Evolutionary conservation across 352 stramenopile species (phyloP).

Genomic region (Pythium apleroticum): DNA sequence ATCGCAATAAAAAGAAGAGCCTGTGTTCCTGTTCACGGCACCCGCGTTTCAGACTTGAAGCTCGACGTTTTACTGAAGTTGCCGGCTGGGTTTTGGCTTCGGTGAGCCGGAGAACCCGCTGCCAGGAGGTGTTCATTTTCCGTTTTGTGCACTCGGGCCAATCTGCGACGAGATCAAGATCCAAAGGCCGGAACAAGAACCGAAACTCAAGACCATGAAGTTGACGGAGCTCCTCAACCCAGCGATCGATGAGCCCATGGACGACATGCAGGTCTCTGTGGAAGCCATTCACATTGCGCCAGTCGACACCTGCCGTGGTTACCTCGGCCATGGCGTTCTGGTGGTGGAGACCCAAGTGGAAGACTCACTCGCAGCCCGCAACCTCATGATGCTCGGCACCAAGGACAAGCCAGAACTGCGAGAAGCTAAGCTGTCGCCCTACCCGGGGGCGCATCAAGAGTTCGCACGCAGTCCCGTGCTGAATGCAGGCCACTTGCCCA

Average conservation of each 20-base stretch:
- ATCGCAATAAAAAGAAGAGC: background rate
- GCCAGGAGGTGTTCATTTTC: background rate
- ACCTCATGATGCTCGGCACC: conserved; percentile 20
- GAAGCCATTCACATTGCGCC: background rate
- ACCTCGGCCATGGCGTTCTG: conserved; percentile 2
- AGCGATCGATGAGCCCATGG: conserved; percentile 10
- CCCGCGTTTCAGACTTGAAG: conserved; percentile 1
- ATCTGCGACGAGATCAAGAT: conserved; percentile 16
- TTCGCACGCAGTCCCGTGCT: conserved; percentile 16
- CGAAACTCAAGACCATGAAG: conserved; percentile 20
- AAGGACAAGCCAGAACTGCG: background rate
- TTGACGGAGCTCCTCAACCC: conserved; percentile 37
- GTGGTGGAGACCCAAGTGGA: conserved; percentile 21
- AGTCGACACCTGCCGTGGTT: background rate
- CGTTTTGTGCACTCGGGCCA: background rate
- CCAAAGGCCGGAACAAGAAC: background rate
- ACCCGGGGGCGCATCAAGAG: background rate
- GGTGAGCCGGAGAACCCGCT: conserved; percentile 6
- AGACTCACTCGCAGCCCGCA: conserved; percentile 13
- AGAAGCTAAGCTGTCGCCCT: background rate
- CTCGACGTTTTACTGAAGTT: conserved; percentile 4
- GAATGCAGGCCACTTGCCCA: background rate
- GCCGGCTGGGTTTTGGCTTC: conserved; percentile 9
- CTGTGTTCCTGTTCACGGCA: background rate
- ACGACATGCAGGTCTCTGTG: background rate